These are phyloP conservation scores for Pneumocystis wakefieldiae DNA, from an alignment of 1,139 yeast species.

Conservation along the genomic window DNA sequence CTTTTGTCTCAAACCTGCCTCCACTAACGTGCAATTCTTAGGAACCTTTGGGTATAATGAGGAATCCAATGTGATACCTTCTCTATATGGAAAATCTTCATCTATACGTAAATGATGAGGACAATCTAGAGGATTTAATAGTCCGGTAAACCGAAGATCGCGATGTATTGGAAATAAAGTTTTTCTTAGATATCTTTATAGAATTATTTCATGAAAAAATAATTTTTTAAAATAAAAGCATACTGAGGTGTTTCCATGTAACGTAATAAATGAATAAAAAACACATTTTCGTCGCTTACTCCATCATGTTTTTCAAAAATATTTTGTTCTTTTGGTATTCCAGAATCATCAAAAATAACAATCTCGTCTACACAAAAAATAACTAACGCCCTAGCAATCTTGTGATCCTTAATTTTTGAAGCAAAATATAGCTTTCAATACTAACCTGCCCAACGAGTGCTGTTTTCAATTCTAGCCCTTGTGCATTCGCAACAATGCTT, in stretches of 20 bases:
- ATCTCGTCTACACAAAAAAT: constrained; percentile 10
- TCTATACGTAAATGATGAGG: constrained; percentile 11
- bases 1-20: constrained; percentile 6
- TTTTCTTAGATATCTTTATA: constrained; percentile 4
- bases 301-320: constrained; percentile 6
- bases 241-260: constrained; percentile 12
- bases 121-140: constrained; percentile 7
- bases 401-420: neutral
- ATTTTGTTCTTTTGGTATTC: neutral
- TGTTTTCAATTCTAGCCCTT: constrained; percentile 9
- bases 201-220: neutral
- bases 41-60: neutral
- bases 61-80: constrained; percentile 7
- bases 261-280: constrained; percentile 6
- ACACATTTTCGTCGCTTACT: constrained; percentile 2
- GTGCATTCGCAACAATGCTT: constrained; percentile 8
- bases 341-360: constrained; percentile 10
- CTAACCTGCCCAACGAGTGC: constrained; percentile 7
- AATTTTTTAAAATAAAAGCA: neutral
- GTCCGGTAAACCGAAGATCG: constrained; percentile 9
- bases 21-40: constrained; percentile 6
- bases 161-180: constrained; percentile 10
- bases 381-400: constrained; percentile 10
- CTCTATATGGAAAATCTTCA: constrained; percentile 10
- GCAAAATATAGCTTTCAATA: no score